Percentiles rank a stretch among this genome's conserved stretches.
Evolutionary conservation across 495 filamentous ascomycete species (phyloP).

Genomic region (Tuber melanosporum): DNA sequence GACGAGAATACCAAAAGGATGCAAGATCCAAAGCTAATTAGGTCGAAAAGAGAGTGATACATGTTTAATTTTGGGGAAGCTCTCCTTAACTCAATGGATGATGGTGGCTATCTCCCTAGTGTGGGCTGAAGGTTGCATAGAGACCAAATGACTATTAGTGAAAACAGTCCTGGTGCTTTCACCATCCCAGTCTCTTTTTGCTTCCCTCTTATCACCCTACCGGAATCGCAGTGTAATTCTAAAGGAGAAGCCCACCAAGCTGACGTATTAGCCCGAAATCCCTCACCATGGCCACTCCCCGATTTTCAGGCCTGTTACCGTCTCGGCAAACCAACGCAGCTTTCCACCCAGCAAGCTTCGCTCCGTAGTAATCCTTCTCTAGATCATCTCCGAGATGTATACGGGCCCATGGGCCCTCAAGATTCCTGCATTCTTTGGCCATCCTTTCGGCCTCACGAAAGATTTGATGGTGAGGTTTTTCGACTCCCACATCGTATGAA

Average conservation of each 20-base stretch:
- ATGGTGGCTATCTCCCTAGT: background rate
- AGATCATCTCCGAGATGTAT: constrained; percentile 66
- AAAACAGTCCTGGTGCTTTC: background rate
- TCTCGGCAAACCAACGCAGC: constrained; percentile 48
- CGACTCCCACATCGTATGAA: constrained; percentile 65
- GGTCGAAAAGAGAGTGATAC: background rate
- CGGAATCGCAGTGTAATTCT: background rate
- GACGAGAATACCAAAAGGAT: background rate
- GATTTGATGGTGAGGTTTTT: constrained; percentile 60
- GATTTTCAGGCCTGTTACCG: background rate
- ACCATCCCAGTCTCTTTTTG: background rate
- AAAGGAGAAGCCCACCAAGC: background rate
- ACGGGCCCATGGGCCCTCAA: constrained; percentile 44
- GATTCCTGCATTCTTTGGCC: constrained; percentile 29
- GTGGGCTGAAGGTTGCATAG: background rate
- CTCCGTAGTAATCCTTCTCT: constrained; percentile 57
- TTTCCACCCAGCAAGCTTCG: constrained; percentile 59
- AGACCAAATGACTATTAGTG: background rate
- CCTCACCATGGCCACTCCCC: background rate
- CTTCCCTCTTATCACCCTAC: background rate
- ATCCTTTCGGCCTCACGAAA: constrained; percentile 56
- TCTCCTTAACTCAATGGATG: background rate
- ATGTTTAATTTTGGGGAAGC: background rate
- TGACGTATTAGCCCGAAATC: background rate
- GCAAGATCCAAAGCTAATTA: background rate